Conservation (phyloP, 176 grass and related monocot species). For the Puya raimondii region DNA sequence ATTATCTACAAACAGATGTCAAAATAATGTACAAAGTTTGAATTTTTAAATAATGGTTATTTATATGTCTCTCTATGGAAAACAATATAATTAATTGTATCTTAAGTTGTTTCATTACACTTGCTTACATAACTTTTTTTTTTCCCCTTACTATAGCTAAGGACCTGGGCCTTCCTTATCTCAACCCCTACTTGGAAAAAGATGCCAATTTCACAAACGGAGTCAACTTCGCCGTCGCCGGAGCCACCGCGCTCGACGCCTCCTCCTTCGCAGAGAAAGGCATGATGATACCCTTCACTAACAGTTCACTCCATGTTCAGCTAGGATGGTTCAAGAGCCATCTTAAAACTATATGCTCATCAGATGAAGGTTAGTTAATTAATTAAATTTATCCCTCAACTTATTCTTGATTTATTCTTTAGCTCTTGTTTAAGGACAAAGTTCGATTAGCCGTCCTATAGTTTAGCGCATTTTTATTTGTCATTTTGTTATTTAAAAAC, state of each 20-base stretch:
- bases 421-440: no score
- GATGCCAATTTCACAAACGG: not conserved
- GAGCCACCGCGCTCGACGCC: not conserved
- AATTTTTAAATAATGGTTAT: no score
- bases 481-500: no score
- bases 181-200: not conserved
- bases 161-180: not conserved
- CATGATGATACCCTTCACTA: not conserved
- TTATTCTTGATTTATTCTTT: no score
- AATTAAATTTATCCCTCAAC: not conserved
- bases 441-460: no score
- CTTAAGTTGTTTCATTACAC: no score
- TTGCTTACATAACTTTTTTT: no score
- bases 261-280: not conserved
- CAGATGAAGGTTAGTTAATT: not conserved
- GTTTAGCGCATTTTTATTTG: no score
- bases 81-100: no score
- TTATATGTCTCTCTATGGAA: no score
- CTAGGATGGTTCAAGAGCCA: conserved; percentile 6
- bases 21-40: no score
- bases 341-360: conserved; percentile 7
- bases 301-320: not conserved
- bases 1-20: no score
- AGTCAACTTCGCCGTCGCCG: conserved; percentile 7
- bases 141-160: not conserved